These are phyloP conservation scores for Arthrobotrys musiformis DNA, from an alignment of 2,329 filamentous ascomycete species.

Conservation along the genomic window DNA sequence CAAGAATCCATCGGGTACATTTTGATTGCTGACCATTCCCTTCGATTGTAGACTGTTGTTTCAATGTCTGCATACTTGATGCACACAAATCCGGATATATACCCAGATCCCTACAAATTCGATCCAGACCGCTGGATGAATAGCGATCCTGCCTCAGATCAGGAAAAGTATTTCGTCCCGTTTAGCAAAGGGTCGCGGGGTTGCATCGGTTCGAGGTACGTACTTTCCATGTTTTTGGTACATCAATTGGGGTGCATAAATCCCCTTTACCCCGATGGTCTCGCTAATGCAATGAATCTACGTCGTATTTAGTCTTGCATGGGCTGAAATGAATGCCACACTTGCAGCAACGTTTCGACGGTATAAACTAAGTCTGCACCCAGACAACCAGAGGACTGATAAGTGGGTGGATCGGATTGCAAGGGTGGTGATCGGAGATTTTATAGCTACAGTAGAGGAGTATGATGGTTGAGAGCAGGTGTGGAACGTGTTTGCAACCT, in stretches of 20 bases:
- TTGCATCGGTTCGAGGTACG: constrained; percentile 18
- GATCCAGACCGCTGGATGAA: constrained; percentile 40
- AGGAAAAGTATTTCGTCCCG: constrained; percentile 26
- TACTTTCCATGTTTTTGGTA: background rate
- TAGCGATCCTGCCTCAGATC: background rate
- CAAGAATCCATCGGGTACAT: too few relatives aligned
- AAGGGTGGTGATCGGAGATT: background rate
- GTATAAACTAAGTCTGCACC: constrained; percentile 12
- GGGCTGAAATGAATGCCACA: constrained; percentile 3
- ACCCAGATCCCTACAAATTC: constrained; percentile 26
- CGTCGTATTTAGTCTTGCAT: background rate
- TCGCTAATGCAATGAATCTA: background rate
- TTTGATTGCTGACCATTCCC: too few relatives aligned
- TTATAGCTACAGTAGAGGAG: constrained; percentile 10
- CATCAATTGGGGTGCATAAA: too few relatives aligned
- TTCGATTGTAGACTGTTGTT: constrained; percentile 9
- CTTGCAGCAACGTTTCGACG: constrained; percentile 11
- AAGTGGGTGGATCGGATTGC: constrained; percentile 16
- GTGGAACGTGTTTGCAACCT: too few relatives aligned
- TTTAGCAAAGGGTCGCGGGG: constrained; percentile 36
- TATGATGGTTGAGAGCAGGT: constrained; percentile 4
- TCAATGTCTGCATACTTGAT: constrained; percentile 32
- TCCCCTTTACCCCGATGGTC: too few relatives aligned
- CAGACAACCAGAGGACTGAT: background rate
- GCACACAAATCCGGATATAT: constrained; percentile 24